Percentiles rank a stretch among this genome's conserved stretches.
Evolutionary conservation across 1,284 basidiomycete species (phyloP).

Genomic region (Ceratobasidium sp.): DNA sequence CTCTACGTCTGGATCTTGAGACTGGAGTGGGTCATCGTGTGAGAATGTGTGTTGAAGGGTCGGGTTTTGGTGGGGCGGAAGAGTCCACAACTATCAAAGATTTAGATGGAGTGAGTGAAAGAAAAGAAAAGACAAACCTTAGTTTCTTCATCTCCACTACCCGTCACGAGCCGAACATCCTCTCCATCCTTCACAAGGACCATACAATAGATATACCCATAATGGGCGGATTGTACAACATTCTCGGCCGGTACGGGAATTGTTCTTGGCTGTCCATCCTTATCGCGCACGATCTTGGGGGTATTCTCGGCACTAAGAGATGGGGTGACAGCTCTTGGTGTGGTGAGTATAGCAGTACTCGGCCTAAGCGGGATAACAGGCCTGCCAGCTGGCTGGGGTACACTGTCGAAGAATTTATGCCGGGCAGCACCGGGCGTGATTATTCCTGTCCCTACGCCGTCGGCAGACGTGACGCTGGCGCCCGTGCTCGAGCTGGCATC

Average conservation of each 20-base stretch:
- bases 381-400: conserved; percentile 75
- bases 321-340: conserved; percentile 4
- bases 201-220: conserved; percentile 95
- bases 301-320: conserved; percentile 21
- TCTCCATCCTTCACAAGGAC: conserved; percentile 65
- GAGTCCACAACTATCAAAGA: conserved; percentile 34
- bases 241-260: conserved; percentile 75
- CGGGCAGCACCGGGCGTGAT: conserved; percentile 53
- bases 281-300: conserved; percentile 62
- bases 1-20: conserved; percentile 73
- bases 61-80: conserved; percentile 25
- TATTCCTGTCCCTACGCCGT: neutral
- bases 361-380: conserved; percentile 62
- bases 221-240: conserved; percentile 90
- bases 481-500: conserved; percentile 25
- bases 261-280: conserved; percentile 32
- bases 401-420: conserved; percentile 88
- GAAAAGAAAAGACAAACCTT: conserved; percentile 67
- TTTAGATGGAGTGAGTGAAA: neutral
- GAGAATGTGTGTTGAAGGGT: conserved; percentile 35
- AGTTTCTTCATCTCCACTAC: conserved; percentile 90
- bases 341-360: conserved; percentile 36
- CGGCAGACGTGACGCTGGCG: neutral
- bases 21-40: conserved; percentile 53
- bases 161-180: conserved; percentile 77